Percentiles rank a stretch among this genome's conserved stretches.
These are phyloP conservation scores for Elaeis oleifera DNA, from an alignment of 202 grass and related monocot species.

Conservation along the genomic window DNA sequence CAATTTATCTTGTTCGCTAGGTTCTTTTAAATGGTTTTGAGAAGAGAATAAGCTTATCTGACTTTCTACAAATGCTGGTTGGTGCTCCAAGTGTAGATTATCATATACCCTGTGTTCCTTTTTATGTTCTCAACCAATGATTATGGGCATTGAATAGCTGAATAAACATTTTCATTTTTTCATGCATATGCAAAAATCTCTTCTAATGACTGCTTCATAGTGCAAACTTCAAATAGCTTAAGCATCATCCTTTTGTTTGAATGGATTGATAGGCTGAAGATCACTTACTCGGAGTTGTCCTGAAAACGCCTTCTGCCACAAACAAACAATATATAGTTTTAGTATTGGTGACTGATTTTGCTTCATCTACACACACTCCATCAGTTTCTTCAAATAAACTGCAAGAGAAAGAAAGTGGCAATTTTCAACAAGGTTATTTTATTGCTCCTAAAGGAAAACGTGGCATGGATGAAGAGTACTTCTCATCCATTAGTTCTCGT, in stretches of 20 bases:
- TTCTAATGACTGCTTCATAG: background rate
- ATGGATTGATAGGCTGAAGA: slow-evolving; percentile 70
- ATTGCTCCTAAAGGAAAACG: slow-evolving; percentile 91
- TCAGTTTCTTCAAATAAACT: slow-evolving; percentile 22
- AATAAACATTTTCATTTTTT: background rate
- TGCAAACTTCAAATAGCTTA: background rate
- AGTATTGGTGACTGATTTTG: slow-evolving; percentile 55
- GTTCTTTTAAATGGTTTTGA: no score
- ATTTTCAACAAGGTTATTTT: slow-evolving; percentile 64
- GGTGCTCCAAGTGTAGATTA: no score
- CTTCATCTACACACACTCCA: slow-evolving; percentile 39
- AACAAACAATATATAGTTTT: slow-evolving; percentile 67
- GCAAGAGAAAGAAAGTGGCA: slow-evolving; percentile 42
- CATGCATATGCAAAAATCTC: background rate
- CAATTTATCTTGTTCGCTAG: no score
- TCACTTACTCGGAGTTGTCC: slow-evolving; percentile 72
- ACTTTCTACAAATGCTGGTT: no score
- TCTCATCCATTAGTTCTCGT: slow-evolving; percentile 48
- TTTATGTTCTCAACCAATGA: no score
- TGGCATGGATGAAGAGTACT: slow-evolving; percentile 75
- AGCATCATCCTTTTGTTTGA: slow-evolving; percentile 9
- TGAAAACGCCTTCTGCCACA: slow-evolving; percentile 55
- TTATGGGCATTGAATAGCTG: no score
- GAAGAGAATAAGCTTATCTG: no score
- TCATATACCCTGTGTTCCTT: no score